Evolutionary conservation across 345 rosid species (phyloP).

Genomic region (Excoecaria agallocha): DNA sequence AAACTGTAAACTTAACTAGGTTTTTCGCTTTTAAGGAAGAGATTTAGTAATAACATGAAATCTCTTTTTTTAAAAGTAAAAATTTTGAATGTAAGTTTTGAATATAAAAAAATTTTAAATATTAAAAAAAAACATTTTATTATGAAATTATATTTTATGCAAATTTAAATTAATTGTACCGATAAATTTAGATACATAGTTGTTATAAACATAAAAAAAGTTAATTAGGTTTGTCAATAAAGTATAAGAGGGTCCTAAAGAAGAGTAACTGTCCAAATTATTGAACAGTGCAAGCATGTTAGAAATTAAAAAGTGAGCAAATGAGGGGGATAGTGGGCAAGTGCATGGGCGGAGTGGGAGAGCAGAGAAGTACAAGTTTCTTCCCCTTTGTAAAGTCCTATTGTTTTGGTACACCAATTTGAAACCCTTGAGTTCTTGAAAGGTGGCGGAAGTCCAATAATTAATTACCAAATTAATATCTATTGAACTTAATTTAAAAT

Average conservation of each 20-base stretch:
- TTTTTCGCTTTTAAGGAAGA: too few species aligned
- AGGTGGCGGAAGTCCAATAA: background rate
- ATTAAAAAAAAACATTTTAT: too few species aligned
- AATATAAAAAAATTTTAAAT: too few species aligned
- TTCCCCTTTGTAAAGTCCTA: background rate
- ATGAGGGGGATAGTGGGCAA: constrained; percentile 22
- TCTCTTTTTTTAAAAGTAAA: too few species aligned
- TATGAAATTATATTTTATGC: too few species aligned
- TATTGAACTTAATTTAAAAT: background rate
- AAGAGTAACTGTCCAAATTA: constrained; percentile 16
- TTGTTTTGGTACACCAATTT: background rate
- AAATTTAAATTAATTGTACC: too few species aligned
- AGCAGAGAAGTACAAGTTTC: background rate
- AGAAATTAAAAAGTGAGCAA: background rate
- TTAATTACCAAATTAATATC: background rate
- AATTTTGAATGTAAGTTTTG: too few species aligned
- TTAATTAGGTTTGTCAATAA: background rate
- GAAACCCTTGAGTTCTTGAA: constrained; percentile 7
- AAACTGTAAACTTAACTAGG: constrained; percentile 21
- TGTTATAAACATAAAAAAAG: too few species aligned
- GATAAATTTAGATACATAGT: too few species aligned
- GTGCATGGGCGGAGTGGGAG: background rate
- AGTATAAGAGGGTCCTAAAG: background rate
- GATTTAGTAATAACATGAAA: too few species aligned
- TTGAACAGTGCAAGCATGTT: constrained; percentile 12